phyloP scores from a whole-genome alignment of 768 basidiomycete genomes.

The Lactarius psammicola region DNA sequence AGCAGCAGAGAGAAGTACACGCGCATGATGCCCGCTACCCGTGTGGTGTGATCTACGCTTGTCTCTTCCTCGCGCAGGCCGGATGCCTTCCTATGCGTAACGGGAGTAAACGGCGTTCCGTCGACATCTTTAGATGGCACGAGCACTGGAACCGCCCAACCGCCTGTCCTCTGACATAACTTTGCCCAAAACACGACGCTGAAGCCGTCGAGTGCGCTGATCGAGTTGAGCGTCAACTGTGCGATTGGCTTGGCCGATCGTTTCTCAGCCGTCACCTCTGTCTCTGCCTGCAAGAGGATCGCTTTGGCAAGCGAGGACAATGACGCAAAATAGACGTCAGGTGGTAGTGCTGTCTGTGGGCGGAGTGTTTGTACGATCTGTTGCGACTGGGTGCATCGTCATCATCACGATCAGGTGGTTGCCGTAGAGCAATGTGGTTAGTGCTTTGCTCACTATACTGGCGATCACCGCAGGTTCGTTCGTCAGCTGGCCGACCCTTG shows the following conservation, averaged over 20 bases:
- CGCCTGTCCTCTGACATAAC: slow-evolving; percentile 82
- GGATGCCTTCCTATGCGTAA: slow-evolving; percentile 47
- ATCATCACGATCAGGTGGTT: slow-evolving; percentile 29
- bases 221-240: slow-evolving; percentile 66
- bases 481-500: slow-evolving; percentile 85
- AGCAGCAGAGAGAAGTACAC: slow-evolving; percentile 78
- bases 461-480: slow-evolving; percentile 60
- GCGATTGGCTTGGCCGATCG: slow-evolving; percentile 83
- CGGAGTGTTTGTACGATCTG: slow-evolving; percentile 46
- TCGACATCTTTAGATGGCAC: slow-evolving; percentile 55
- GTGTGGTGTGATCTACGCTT: slow-evolving; percentile 56
- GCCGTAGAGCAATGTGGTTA: slow-evolving; percentile 20
- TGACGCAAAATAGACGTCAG: slow-evolving; percentile 64
- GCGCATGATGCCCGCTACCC: slow-evolving; percentile 78
- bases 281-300: slow-evolving; percentile 89
- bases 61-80: slow-evolving; percentile 63
- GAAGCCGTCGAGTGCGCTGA: slow-evolving; percentile 55
- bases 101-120: slow-evolving; percentile 45
- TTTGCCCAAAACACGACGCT: slow-evolving; percentile 78
- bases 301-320: slow-evolving; percentile 88
- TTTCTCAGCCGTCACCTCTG: slow-evolving; percentile 87
- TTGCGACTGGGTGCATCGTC: slow-evolving; percentile 34
- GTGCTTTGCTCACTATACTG: slow-evolving; percentile 56
- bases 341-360: slow-evolving; percentile 34
- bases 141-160: slow-evolving; percentile 76